Evolutionary conservation across 1,139 yeast genomes (phyloP).

Genomic region (Lodderomyces metapsilosis): DNA sequence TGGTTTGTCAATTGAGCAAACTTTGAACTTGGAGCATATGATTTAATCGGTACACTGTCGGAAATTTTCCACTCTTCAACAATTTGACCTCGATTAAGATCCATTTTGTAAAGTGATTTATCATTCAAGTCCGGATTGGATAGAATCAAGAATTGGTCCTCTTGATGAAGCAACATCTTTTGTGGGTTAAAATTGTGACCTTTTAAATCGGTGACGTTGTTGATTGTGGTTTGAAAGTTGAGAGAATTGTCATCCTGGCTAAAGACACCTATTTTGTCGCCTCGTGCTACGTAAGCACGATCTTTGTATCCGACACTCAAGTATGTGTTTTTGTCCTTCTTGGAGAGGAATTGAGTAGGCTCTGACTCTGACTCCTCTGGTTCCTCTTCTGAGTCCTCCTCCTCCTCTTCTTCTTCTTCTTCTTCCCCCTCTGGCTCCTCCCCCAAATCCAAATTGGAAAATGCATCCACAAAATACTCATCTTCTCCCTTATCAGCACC

Average conservation of each 20-base stretch:
- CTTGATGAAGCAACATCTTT: constrained; percentile 71
- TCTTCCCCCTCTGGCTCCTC: constrained; percentile 17
- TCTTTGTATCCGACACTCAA: constrained; percentile 73
- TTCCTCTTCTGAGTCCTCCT: constrained; percentile 16
- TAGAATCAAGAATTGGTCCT: constrained; percentile 66
- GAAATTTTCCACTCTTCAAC: constrained; percentile 78
- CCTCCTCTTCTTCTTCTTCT: constrained; percentile 16
- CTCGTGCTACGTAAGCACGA: constrained; percentile 76
- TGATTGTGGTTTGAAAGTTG: constrained; percentile 66
- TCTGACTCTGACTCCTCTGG: constrained; percentile 8
- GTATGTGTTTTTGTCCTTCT: constrained; percentile 50
- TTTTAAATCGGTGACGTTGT: constrained; percentile 50
- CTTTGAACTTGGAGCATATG: constrained; percentile 68
- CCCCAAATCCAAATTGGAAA: constrained; percentile 28
- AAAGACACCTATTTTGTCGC: constrained; percentile 78
- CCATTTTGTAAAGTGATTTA: constrained; percentile 63
- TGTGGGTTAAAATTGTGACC: constrained; percentile 60
- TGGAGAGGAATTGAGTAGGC: constrained; percentile 10
- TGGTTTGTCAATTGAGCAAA: constrained; percentile 73
- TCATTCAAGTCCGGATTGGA: constrained; percentile 47
- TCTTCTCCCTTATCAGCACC: constrained; percentile 17
- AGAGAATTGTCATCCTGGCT: constrained; percentile 53
- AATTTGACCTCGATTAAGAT: constrained; percentile 71
- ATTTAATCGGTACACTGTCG: constrained; percentile 42
- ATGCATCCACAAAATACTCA: constrained; percentile 27